Base-by-base conservation (phyloP, 2,329 filamentous ascomycete genomes). In the Curvularia sp. region DNA sequence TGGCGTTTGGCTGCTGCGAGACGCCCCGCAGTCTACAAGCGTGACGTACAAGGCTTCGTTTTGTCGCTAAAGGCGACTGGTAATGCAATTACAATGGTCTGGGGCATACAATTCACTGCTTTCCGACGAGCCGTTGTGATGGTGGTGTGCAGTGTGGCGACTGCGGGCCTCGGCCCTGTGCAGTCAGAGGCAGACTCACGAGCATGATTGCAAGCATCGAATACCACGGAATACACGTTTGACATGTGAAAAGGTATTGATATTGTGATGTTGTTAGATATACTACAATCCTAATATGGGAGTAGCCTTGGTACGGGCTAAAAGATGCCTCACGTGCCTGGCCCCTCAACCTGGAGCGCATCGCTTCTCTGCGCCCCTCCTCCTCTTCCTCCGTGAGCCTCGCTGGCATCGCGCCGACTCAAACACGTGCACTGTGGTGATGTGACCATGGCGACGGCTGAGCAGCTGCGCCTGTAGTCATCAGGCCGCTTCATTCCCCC, bases 391-490 rank as follows among this genome's bases (percentile, higher is more conserved):
- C 42, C 30, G 54, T 15, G 32, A 30, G 21, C 50, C 61, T 55
- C 21, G 13, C 18, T 43, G 25, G 41, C 41, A 43, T 27, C 41
- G 19, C 15, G 46, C 48, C 58, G 53, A 48, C 43, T 42, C 53
- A 52, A 28, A 36, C 46, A 49, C 55, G 41, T 53, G 7, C 32
- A n/a, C 43, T 28, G 49, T 42, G 49, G 46, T 41, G 41, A 47
- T 41, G 19, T 53, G 42, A 54, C 53, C 47, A 60, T 53, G 46
- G 58, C 56, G 50, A 55, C 64, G 56, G 64, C 54, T 57, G 49
- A 52, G 59, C 63, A 55, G 61, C 59, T 61, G 64, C 61, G 66
- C 46, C 32, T 50, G 27, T 27, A 48, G 38, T 61, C 57, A 56
- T 48, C 52, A 55, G 32, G 47, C 46, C 7, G 48, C 36, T 30